A percentile compares a stretch with the other conserved stretches of the same genome.
These are phyloP conservation scores for Podila verticillata DNA, from an alignment of 192 early-diverging fungal species.

Conservation along the genomic window DNA sequence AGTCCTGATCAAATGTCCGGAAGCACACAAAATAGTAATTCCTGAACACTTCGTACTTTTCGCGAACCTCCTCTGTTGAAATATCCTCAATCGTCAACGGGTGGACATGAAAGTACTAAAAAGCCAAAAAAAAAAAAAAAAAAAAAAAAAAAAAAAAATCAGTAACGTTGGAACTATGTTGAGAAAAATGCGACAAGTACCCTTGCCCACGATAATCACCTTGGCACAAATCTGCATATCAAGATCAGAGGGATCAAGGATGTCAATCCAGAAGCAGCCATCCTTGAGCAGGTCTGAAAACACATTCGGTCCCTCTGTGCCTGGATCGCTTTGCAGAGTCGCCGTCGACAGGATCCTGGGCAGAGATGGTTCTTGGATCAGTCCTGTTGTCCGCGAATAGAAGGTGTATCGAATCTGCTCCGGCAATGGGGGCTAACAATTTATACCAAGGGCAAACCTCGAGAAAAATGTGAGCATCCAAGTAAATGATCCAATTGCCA, in stretches of 20 bases:
- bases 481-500: too few relatives aligned
- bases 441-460: slow-evolving; percentile 4
- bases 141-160: too few relatives aligned
- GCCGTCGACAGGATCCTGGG: slow-evolving; percentile 32
- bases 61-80: slow-evolving; percentile 83
- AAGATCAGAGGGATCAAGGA: slow-evolving; percentile 57
- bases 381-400: slow-evolving; percentile 41
- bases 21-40: slow-evolving; percentile 95
- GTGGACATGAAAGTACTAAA: slow-evolving; percentile 74
- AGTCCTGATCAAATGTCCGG: slow-evolving; percentile 76
- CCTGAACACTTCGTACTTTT: slow-evolving; percentile 91
- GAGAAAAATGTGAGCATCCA: neutral
- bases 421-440: slow-evolving; percentile 20
- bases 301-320: slow-evolving; percentile 13
- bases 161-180: too few relatives aligned
- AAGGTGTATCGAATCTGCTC: slow-evolving; percentile 42
- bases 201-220: slow-evolving; percentile 28
- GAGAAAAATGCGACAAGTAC: neutral
- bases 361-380: slow-evolving; percentile 48
- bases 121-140: neutral
- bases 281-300: slow-evolving; percentile 55
- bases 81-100: slow-evolving; percentile 92
- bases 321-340: slow-evolving; percentile 2
- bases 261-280: slow-evolving; percentile 82
- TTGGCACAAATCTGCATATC: slow-evolving; percentile 69